Conservation (phyloP, 106 monocot genomes). For the Dioscorea alata region DNA sequence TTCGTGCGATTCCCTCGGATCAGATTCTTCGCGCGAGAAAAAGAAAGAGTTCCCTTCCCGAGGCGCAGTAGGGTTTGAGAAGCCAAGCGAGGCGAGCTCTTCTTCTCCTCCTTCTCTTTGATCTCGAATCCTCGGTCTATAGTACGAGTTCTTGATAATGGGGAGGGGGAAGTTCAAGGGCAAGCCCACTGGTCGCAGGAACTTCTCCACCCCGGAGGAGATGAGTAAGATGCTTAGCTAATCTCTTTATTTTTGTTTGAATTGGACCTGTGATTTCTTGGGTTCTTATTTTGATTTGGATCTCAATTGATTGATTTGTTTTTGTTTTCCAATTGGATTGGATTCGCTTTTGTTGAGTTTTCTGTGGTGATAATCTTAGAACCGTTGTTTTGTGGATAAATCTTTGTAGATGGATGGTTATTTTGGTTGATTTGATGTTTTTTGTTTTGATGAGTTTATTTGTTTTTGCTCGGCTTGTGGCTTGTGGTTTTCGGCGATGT, state of each 20-base stretch:
- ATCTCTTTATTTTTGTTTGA: background rate
- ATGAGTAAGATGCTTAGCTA: slow-evolving; percentile 19
- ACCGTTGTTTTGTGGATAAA: background rate
- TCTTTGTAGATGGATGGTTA: background rate
- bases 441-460: background rate
- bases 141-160: slow-evolving; percentile 4
- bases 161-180: slow-evolving; percentile 54
- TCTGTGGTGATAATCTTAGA: background rate
- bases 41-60: background rate
- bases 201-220: slow-evolving; percentile 50
- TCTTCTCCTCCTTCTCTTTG: background rate
- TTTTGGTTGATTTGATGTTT: background rate
- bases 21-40: no score
- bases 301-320: background rate
- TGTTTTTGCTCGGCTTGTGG: background rate
- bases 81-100: background rate
- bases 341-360: background rate
- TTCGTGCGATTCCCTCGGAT: no score
- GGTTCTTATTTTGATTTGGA: background rate
- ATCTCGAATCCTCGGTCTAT: background rate
- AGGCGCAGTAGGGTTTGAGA: background rate
- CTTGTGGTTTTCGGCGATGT: no score
- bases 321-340: background rate
- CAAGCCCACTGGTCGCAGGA: slow-evolving; percentile 44
- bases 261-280: background rate